Conservation (phyloP, 169 alveolate species). For the Plasmodium vivax region DNA sequence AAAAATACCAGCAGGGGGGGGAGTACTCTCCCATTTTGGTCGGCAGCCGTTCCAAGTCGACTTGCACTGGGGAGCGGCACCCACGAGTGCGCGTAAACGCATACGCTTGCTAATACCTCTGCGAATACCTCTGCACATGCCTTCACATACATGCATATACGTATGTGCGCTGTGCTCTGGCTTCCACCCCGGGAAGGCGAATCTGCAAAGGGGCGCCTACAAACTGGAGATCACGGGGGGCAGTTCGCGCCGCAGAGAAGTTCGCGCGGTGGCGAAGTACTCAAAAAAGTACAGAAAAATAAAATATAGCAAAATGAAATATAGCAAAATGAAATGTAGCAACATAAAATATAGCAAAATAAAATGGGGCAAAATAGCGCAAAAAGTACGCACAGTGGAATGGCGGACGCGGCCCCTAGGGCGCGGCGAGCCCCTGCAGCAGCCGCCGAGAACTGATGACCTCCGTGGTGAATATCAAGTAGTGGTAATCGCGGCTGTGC, state of each 20-base stretch:
- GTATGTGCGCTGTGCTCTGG: neutral
- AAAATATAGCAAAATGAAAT: neutral
- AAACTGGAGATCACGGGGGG: neutral
- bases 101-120: neutral
- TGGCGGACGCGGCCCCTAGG: neutral
- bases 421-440: conserved; percentile 5
- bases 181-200: neutral
- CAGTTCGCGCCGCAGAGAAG: too few relatives aligned
- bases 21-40: neutral
- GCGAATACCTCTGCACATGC: too few relatives aligned
- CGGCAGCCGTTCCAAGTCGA: neutral
- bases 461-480: conserved; percentile 70
- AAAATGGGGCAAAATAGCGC: too few relatives aligned
- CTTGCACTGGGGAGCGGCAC: neutral
- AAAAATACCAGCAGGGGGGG: neutral
- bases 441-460: conserved; percentile 38
- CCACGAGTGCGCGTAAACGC: neutral
- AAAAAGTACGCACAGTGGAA: neutral
- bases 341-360: too few relatives aligned
- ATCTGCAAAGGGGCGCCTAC: neutral
- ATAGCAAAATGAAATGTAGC: too few relatives aligned
- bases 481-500: conserved; percentile 8
- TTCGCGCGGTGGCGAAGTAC: neutral
- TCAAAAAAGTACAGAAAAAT: neutral
- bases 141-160: too few relatives aligned